Evolutionary conservation across 2,329 filamentous ascomycete genomes (phyloP).

Genomic region (Cryphonectria naterciae): DNA sequence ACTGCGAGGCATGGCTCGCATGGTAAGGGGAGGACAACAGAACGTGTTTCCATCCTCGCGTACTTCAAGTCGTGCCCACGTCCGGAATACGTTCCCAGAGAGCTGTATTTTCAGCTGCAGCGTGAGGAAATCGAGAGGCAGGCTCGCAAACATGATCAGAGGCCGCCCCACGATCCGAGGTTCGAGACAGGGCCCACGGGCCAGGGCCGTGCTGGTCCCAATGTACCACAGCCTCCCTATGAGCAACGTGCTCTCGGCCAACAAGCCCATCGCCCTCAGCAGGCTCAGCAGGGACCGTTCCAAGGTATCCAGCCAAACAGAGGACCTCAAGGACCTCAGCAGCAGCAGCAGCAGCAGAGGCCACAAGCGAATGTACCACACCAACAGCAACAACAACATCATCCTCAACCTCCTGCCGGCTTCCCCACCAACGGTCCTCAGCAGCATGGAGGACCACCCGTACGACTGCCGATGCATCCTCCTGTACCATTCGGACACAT

Average conservation of each 20-base stretch:
- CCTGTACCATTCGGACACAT: not conserved
- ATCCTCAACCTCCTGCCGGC: not conserved
- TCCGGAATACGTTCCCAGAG: slow-evolving; percentile 28
- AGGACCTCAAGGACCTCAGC: not conserved
- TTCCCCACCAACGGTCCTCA: not conserved
- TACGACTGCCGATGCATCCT: not conserved
- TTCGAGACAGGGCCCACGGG: not conserved
- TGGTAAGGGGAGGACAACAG: slow-evolving; percentile 37
- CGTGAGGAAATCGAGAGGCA: slow-evolving; percentile 8
- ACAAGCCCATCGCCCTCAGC: not conserved
- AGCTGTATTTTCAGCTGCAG: slow-evolving; percentile 20
- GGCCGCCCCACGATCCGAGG: not conserved
- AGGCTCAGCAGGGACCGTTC: not conserved
- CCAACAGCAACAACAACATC: not conserved
- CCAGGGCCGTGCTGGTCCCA: slow-evolving; percentile 8
- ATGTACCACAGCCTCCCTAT: slow-evolving; percentile 1
- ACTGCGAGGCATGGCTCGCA: slow-evolving; percentile 35
- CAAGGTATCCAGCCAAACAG: not conserved
- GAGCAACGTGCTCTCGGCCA: not conserved
- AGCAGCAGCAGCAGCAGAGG: not conserved
- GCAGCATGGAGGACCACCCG: not conserved
- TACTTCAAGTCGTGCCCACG: slow-evolving; percentile 51
- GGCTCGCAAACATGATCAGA: not conserved
- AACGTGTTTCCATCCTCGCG: slow-evolving; percentile 48
- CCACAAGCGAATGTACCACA: not conserved